These are phyloP conservation scores for Termitomyces titanicus DNA, from an alignment of 768 basidiomycete species.

Conservation along the genomic window DNA sequence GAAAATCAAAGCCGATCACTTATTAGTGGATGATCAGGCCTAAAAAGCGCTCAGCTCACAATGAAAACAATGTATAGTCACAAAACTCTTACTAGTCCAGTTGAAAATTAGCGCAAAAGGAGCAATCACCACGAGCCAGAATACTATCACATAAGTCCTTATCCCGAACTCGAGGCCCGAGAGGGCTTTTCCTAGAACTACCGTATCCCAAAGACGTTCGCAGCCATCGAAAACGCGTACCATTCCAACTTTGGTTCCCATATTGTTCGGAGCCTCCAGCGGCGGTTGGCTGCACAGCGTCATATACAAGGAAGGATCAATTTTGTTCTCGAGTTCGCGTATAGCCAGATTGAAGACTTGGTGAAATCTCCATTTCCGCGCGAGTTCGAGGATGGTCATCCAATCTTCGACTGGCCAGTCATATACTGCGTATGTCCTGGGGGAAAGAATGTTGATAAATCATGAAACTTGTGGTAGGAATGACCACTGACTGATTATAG, in stretches of 20 bases:
- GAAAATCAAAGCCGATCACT: too few species aligned
- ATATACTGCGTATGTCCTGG: constrained; percentile 53
- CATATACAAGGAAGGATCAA: constrained; percentile 47
- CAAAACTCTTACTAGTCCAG: too few species aligned
- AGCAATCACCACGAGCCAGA: too few species aligned
- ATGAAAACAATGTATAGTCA: too few species aligned
- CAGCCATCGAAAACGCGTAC: constrained; percentile 54
- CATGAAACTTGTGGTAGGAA: background rate
- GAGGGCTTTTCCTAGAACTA: too few species aligned
- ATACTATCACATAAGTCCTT: too few species aligned
- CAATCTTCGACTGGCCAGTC: constrained; percentile 47
- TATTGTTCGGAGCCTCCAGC: constrained; percentile 44
- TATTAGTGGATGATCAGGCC: too few species aligned
- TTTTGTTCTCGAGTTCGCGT: constrained; percentile 27
- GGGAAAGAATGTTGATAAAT: background rate
- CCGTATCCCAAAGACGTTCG: constrained; percentile 44
- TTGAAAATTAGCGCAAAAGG: too few species aligned
- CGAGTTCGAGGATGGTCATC: constrained; percentile 48
- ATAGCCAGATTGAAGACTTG: constrained; percentile 46
- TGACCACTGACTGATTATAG: constrained; percentile 47
- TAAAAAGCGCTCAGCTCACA: too few species aligned
- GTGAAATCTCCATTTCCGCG: constrained; percentile 42
- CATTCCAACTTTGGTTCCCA: constrained; percentile 55
- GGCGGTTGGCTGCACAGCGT: constrained; percentile 46
- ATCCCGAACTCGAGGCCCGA: too few species aligned